Conservation (phyloP, 208 protist species). For the Acanthamoeba sp. region DNA sequence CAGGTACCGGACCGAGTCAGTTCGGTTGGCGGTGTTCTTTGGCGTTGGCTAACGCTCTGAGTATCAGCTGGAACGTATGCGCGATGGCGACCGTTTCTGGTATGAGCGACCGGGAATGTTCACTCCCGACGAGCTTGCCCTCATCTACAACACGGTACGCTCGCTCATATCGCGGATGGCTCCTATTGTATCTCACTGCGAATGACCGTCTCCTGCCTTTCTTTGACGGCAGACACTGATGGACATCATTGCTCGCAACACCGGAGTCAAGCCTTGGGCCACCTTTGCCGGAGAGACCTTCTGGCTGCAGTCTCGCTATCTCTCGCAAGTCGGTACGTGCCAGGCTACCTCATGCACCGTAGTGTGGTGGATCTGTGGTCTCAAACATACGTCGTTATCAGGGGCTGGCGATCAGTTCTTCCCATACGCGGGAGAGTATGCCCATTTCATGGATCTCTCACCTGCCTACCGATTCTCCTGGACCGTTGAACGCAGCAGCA, state of each 20-base stretch:
- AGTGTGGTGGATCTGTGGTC: too few species aligned
- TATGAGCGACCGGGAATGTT: conserved; percentile 68
- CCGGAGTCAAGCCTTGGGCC: background rate
- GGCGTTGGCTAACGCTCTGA: background rate
- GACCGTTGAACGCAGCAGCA: background rate
- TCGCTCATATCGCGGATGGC: background rate
- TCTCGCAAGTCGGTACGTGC: background rate
- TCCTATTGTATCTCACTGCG: background rate
- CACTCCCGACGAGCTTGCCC: conserved; percentile 1
- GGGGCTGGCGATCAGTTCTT: conserved; percentile 14
- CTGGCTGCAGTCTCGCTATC: conserved; percentile 26
- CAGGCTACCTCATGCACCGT: background rate
- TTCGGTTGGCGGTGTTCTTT: background rate
- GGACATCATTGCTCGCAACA: conserved; percentile 25
- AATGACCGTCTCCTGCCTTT: too few species aligned
- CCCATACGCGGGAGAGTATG: conserved; percentile 24
- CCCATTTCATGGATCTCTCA: conserved; percentile 17
- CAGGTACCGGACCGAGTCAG: background rate
- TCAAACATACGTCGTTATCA: background rate
- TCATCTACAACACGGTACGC: conserved; percentile 56
- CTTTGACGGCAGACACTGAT: background rate
- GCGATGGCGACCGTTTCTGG: conserved; percentile 76
- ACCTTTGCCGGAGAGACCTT: conserved; percentile 18
- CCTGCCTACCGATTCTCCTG: conserved; percentile 62
- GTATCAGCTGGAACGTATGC: conserved; percentile 72